These are phyloP conservation scores for Monosiga brevicollis DNA, from an alignment of 78 protist species.

Conservation along the genomic window DNA sequence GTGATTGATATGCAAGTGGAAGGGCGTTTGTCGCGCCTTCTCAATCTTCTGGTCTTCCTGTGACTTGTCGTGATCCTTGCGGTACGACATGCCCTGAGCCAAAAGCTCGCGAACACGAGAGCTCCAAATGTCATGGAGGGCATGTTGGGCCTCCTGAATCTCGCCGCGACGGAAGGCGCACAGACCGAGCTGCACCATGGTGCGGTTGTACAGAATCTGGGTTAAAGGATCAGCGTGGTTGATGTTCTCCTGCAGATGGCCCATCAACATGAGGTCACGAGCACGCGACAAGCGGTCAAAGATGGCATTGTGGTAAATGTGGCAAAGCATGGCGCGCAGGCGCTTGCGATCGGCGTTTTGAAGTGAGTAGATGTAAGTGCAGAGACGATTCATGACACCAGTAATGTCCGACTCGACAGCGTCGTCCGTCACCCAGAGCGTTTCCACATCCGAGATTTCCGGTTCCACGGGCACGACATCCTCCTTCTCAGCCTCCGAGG, in stretches of 20 bases:
- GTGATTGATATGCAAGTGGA: conserved; percentile 90
- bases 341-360: conserved; percentile 47
- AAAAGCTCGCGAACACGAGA: conserved; percentile 53
- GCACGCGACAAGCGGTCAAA: conserved; percentile 48
- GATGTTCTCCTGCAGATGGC: conserved; percentile 68
- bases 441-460: background rate
- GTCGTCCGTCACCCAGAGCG: background rate
- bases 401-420: background rate
- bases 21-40: conserved; percentile 69
- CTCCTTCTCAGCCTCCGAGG: background rate
- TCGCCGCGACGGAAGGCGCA: conserved; percentile 84
- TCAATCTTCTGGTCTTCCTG: conserved; percentile 60
- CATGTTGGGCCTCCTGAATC: conserved; percentile 68
- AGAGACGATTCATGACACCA: background rate
- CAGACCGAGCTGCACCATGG: conserved; percentile 89
- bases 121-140: conserved; percentile 51
- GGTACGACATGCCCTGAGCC: conserved; percentile 47
- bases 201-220: conserved; percentile 81
- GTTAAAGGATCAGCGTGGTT: conserved; percentile 40
- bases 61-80: conserved; percentile 26
- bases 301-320: conserved; percentile 38
- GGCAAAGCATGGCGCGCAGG: conserved; percentile 61
- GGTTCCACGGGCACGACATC: background rate
- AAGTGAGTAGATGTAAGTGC: conserved; percentile 41
- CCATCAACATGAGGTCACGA: conserved; percentile 83